Conservation (phyloP, 495 filamentous ascomycete species). For the Rhypophila decipiens region DNA sequence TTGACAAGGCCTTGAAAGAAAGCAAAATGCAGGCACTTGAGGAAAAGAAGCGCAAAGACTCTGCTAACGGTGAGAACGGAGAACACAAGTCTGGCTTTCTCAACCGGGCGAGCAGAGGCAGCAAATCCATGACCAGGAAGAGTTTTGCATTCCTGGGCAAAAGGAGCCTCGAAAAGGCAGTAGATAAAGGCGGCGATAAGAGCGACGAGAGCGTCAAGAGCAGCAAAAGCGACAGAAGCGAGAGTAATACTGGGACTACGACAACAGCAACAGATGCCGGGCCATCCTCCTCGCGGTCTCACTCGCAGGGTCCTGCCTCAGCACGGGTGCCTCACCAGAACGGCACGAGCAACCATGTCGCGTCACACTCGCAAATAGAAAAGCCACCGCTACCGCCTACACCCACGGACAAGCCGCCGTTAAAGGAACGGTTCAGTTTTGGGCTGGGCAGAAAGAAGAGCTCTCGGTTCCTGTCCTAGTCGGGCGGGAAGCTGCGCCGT, state of each 20-base stretch:
- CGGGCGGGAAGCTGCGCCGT: not conserved
- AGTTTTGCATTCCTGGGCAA: conserved; percentile 42
- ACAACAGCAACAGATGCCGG: not conserved
- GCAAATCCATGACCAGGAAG: conserved; percentile 42
- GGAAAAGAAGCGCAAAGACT: conserved; percentile 30
- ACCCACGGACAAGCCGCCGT: conserved; percentile 14
- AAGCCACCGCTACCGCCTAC: not conserved
- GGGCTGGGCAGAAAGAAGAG: conserved; percentile 57
- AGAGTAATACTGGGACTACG: conserved; percentile 3
- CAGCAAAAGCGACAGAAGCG: conserved; percentile 11
- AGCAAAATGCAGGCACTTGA: conserved; percentile 38
- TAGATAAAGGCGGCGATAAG: conserved; percentile 24
- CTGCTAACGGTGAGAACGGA: conserved; percentile 6
- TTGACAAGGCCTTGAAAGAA: conserved; percentile 34
- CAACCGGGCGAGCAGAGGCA: conserved; percentile 29
- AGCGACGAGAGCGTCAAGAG: conserved; percentile 10
- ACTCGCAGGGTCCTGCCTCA: not conserved
- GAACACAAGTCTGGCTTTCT: conserved; percentile 23
- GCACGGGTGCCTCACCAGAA: conserved; percentile 4
- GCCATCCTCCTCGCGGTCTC: not conserved
- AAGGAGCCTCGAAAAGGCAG: conserved; percentile 22
- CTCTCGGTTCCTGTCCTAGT: conserved; percentile 32
- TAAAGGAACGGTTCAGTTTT: conserved; percentile 52
- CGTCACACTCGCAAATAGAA: conserved; percentile 1
- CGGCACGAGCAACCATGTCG: conserved; percentile 4